These are phyloP conservation scores for Amphichorda felina DNA, from an alignment of 2,329 filamentous ascomycete genomes.

Conservation along the genomic window DNA sequence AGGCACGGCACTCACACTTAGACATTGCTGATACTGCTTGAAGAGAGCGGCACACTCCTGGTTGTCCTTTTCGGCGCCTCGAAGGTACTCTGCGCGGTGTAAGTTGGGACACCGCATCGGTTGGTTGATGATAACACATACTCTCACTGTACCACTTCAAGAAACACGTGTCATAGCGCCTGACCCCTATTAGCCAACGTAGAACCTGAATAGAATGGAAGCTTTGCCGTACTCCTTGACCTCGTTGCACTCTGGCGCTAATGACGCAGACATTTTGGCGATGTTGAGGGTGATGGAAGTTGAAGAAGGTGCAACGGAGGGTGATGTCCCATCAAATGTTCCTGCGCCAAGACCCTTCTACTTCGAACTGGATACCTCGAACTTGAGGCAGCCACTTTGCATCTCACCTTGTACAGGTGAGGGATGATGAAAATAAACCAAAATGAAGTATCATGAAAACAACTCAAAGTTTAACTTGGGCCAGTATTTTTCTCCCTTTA, in stretches of 20 bases:
- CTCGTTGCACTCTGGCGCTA: conserved; percentile 90
- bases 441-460: too few relatives aligned
- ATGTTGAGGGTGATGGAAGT: conserved; percentile 8
- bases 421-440: too few relatives aligned
- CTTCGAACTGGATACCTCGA: too few relatives aligned
- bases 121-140: conserved; percentile 31
- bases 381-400: too few relatives aligned
- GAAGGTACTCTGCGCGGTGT: conserved; percentile 62
- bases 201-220: background rate
- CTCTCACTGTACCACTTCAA: conserved; percentile 99
- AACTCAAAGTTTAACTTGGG: too few relatives aligned
- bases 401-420: too few relatives aligned
- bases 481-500: too few relatives aligned
- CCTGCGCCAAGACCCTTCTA: too few relatives aligned
- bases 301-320: too few relatives aligned
- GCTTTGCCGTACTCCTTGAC: conserved; percentile 70
- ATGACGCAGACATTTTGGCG: conserved; percentile 72
- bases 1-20: conserved; percentile 48
- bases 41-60: conserved; percentile 79
- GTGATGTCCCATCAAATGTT: too few relatives aligned
- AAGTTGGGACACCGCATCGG: conserved; percentile 5
- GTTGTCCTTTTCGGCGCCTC: conserved; percentile 70
- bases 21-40: conserved; percentile 75
- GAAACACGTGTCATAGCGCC: conserved; percentile 94
- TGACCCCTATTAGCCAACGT: conserved; percentile 21